Base-by-base conservation (phyloP, 2,329 filamentous ascomycete genomes). In the Diplocarpon mali region DNA sequence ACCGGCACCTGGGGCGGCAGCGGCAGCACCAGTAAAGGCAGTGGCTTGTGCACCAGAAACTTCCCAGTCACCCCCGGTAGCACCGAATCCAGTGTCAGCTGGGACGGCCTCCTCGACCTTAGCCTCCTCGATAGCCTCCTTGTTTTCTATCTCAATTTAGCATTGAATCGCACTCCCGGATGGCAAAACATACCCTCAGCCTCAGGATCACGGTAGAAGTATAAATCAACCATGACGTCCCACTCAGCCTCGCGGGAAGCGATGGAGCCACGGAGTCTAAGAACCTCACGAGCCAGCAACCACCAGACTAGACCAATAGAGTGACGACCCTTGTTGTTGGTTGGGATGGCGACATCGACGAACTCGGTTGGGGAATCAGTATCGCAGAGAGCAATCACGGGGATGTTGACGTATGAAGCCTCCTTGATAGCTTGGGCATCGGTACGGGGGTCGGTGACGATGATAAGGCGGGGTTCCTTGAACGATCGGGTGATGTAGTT, bases 401-500 rank as follows among this genome's bases (percentile, higher is more conserved):
- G 92, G 69, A 98, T 96, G 83, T 98, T 98, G 77, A 98, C 92
- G 75, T 98, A 98, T 67, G 84, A 92, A 68, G 93, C 92, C 79
- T 98, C 92, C 84, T 95, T 96, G 83, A 98, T 98, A 67, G 92
- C 92, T 82, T 98, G 92, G 69, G 92, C 87, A 66, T 98, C 92
- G 76, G 93, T 98, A 73, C 93, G 90, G 64, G 92, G 92, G 72
- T 98, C 92, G 74, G 92, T 98, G 66, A 98, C 92, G 69, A 98
- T 82, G 73, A 98, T 96, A 67, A 98, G 80, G 71, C 93, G 93
- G 67, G 92, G 92, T 79, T 98, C 92, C 83, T 95, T 95, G 88
- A 98, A 98, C 58, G 92, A 96, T 67, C 92, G 90, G 72, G 93
- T 98, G 84, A 98, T 98, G 85, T 98, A 98, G 83, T 98, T 98